phyloP scores from a whole-genome alignment of 805 yeast species.

The Suhomyces emberorum region DNA sequence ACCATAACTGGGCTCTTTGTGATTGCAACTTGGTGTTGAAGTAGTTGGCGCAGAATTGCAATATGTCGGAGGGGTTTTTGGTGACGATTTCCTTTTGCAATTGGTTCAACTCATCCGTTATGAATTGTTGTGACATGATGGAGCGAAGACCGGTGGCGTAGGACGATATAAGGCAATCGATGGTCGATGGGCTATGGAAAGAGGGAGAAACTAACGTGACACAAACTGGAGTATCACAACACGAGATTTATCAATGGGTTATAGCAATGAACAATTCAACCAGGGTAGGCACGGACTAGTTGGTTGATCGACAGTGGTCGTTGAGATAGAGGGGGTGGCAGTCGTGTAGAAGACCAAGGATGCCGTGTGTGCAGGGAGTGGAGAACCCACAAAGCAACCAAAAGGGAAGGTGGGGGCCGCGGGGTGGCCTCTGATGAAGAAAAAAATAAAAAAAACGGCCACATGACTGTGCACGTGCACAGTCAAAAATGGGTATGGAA shows the following conservation, averaged over 20 bases:
- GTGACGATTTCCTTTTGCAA: slow-evolving; percentile 53
- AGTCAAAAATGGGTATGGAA: too few relatives aligned
- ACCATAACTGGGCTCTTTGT: slow-evolving; percentile 53
- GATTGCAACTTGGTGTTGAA: slow-evolving; percentile 60
- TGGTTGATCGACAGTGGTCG: not conserved
- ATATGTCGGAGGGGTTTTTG: slow-evolving; percentile 61
- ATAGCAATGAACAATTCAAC: not conserved
- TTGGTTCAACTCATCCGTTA: slow-evolving; percentile 53
- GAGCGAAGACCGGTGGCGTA: not conserved
- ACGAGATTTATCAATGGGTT: not conserved
- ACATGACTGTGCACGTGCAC: too few relatives aligned
- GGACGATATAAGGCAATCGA: too few relatives aligned
- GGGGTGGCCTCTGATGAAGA: too few relatives aligned
- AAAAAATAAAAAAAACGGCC: too few relatives aligned
- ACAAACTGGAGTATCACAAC: not conserved
- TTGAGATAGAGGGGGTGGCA: slow-evolving; percentile 1
- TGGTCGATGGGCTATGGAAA: too few relatives aligned
- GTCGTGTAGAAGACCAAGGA: not conserved
- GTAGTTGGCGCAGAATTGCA: slow-evolving; percentile 75
- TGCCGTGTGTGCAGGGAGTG: too few relatives aligned
- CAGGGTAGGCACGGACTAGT: too few relatives aligned
- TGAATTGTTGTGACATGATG: slow-evolving; percentile 13
- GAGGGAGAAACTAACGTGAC: not conserved
- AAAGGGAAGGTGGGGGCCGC: too few relatives aligned
- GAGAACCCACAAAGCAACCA: too few relatives aligned